Percentiles rank a stretch among this genome's conserved stretches.
Evolutionary conservation across 1,284 basidiomycete genomes (phyloP).

Genomic region (Quambalaria eucalypti): DNA sequence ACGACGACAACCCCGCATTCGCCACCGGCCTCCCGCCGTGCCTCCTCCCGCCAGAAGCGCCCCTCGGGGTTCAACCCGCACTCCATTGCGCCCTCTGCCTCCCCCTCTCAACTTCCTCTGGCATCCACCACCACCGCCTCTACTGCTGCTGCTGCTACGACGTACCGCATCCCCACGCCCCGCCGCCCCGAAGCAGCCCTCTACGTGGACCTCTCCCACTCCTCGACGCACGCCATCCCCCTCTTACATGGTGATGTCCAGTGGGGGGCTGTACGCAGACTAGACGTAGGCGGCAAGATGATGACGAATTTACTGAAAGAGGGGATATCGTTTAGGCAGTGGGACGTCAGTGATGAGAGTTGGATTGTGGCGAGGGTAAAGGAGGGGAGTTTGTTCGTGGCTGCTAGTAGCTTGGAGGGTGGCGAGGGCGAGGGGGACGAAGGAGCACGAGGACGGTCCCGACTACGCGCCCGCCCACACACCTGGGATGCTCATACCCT

Average conservation of each 20-base stretch:
- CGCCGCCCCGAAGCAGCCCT: constrained; percentile 64
- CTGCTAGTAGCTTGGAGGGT: constrained; percentile 9
- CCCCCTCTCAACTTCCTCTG: constrained; percentile 2
- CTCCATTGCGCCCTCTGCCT: constrained; percentile 7
- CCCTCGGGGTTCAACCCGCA: background rate
- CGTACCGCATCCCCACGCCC: background rate
- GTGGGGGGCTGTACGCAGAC: constrained; percentile 51
- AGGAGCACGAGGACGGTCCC: no score
- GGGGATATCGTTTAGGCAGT: constrained; percentile 83
- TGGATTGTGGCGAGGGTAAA: constrained; percentile 84
- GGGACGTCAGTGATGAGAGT: constrained; percentile 96
- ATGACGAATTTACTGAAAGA: constrained; percentile 90
- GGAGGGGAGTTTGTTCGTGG: constrained; percentile 74
- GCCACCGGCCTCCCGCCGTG: background rate
- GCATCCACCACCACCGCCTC: background rate
- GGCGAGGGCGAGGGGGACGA: background rate
- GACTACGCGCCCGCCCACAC: background rate
- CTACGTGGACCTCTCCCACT: constrained; percentile 81
- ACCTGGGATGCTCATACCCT: constrained; percentile 47
- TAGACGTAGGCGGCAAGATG: constrained; percentile 87
- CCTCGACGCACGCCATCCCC: constrained; percentile 84
- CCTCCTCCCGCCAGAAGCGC: background rate
- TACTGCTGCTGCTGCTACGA: background rate
- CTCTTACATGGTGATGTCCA: constrained; percentile 60
- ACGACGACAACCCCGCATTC: background rate